These are phyloP conservation scores for Selaginella moellendorffii DNA, from an alignment of 75 land plant species.

Conservation along the genomic window DNA sequence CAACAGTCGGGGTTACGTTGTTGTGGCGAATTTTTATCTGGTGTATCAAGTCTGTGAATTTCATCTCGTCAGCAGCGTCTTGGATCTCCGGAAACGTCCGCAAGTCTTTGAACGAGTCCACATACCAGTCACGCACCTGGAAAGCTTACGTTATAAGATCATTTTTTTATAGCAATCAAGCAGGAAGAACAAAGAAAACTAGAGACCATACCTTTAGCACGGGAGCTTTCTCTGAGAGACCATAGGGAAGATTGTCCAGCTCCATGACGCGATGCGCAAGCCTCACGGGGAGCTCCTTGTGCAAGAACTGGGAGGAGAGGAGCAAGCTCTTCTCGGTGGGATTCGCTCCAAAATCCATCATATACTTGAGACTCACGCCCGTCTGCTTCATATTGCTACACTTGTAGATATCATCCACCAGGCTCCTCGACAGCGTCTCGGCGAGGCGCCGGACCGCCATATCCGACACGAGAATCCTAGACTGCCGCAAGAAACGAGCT, in stretches of 20 bases:
- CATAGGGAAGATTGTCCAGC: slow-evolving; percentile 76
- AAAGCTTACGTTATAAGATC: not conserved
- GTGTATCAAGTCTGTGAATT: slow-evolving; percentile 67
- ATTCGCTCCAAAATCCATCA: slow-evolving; percentile 84
- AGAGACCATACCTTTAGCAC: slow-evolving; percentile 45
- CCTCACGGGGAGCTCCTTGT: slow-evolving; percentile 83
- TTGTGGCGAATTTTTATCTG: slow-evolving; percentile 86
- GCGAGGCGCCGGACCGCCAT: slow-evolving; percentile 17
- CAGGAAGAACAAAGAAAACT: not conserved
- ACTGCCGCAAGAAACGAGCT: too few species aligned
- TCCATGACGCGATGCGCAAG: slow-evolving; percentile 82
- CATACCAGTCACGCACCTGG: slow-evolving; percentile 96
- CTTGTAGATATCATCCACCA: slow-evolving; percentile 55
- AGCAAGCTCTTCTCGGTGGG: slow-evolving; percentile 51
- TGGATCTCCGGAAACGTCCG: slow-evolving; percentile 79
- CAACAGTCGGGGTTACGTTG: slow-evolving; percentile 89
- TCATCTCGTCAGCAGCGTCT: slow-evolving; percentile 49
- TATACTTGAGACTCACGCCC: slow-evolving; percentile 78
- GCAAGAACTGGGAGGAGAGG: slow-evolving; percentile 79
- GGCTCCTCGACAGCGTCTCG: slow-evolving; percentile 33
- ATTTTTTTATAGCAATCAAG: too few species aligned
- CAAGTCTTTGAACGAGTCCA: slow-evolving; percentile 85
- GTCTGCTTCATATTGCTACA: slow-evolving; percentile 84
- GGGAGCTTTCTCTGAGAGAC: slow-evolving; percentile 65
- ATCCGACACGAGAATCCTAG: too few species aligned